These are phyloP conservation scores for Leccinum pachyderme DNA, from an alignment of 1,284 basidiomycete genomes.

Conservation along the genomic window DNA sequence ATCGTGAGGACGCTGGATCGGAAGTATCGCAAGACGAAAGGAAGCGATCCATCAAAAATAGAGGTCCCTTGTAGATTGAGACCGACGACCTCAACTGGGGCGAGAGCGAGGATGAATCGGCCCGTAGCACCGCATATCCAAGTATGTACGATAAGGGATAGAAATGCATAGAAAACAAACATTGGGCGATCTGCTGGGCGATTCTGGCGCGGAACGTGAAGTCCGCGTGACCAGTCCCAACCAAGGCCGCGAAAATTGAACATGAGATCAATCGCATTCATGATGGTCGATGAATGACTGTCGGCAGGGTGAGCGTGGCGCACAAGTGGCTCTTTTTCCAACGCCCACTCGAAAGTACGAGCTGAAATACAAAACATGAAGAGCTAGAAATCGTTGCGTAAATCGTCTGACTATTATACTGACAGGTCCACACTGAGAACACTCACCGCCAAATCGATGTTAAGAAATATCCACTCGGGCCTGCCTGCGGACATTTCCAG, in stretches of 20 bases:
- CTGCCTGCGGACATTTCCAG: constrained; percentile 41
- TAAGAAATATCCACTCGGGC: no score
- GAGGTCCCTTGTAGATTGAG: constrained; percentile 38
- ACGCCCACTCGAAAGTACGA: constrained; percentile 20
- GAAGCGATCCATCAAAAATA: constrained; percentile 47
- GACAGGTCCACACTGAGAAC: no score
- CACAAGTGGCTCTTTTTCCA: constrained; percentile 11
- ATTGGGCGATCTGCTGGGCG: constrained; percentile 36
- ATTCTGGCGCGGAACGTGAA: constrained; percentile 43
- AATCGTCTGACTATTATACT: no score
- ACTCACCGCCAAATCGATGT: no score
- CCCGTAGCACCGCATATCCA: constrained; percentile 44
- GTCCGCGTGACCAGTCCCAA: constrained; percentile 41
- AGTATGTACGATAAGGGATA: constrained; percentile 36
- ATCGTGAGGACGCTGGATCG: constrained; percentile 44
- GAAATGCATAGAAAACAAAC: constrained; percentile 38
- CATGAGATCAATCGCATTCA: constrained; percentile 47
- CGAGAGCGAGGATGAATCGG: constrained; percentile 40
- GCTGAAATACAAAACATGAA: constrained; percentile 14
- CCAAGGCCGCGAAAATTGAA: constrained; percentile 52
- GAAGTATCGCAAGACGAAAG: constrained; percentile 40
- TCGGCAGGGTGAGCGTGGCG: constrained; percentile 10
- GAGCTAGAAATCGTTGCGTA: constrained; percentile 5
- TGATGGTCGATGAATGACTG: constrained; percentile 12
- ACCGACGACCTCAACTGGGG: constrained; percentile 31